Evolutionary conservation across 2,329 filamentous ascomycete species (phyloP), one percentile per base, ranked within the genome.

Genomic region (Trichoderma atrobrunneum): DNA sequence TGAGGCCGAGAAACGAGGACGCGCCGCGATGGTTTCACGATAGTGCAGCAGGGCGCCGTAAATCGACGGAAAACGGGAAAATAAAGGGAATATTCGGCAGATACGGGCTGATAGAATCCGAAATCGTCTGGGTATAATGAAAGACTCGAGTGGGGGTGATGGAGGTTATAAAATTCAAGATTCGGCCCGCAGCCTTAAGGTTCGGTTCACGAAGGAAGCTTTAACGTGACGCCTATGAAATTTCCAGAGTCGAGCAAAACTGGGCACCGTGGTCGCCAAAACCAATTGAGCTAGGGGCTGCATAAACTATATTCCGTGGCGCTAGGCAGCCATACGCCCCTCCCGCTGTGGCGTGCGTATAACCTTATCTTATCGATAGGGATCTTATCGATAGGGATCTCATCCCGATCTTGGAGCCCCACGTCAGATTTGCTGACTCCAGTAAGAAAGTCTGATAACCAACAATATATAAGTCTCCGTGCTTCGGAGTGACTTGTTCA

Each of bases 221-320:
- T 56, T 21, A 61, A 68, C 32, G 72, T 51, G 57, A 66, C 72
- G 51, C 39, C 74, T 78, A 80, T 80, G 81, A 83, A 84, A 83
- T 81, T 81, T 80, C 79, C 76, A 76, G 78, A 78, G 78, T 76
- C 24, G 65, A 73, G 76, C 75, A 78, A 80, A 79, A 78, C 82
- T 80, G 82, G 83, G 82, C 79, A 75, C 72, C 78, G 74, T 75
- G 62, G 80, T 77, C 79, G 76, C 82, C 82, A 83, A 84, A 80
- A 79, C 81, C 79, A 81, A 77, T 74, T 72, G 73, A 82, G 82
- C 83, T 84, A 84, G 81, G 78, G 2, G 12, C 1, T 63, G 81
- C 72, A 80, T 79, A 7, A 84, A 81, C 61, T 61, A 77, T 82
- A n/a, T 74, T 80, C 81, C 82, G 80, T 68, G 57, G 67, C 77